Evolutionary conservation across 1,284 basidiomycete species (phyloP).

Genomic region (Fistulinella cinereoalba): DNA sequence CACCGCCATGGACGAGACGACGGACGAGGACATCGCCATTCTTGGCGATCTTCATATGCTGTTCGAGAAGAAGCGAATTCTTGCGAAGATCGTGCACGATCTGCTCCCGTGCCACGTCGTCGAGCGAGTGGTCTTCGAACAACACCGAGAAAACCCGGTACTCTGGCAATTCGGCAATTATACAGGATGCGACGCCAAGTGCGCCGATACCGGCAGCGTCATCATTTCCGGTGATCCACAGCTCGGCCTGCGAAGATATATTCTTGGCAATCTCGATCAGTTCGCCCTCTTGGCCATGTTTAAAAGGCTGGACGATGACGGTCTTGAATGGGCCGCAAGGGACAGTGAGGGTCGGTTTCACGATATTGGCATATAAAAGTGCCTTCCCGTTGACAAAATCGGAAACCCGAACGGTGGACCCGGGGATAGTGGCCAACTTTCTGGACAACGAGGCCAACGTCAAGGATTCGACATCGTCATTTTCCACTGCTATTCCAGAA

Average conservation of each 20-base stretch:
- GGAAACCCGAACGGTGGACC: conserved; percentile 10
- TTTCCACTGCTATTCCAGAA: no score
- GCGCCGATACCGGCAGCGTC: conserved; percentile 30
- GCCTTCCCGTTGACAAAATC: conserved; percentile 12
- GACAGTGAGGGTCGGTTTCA: conserved; percentile 10
- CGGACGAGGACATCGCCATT: conserved; percentile 23
- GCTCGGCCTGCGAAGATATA: conserved; percentile 24
- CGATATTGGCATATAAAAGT: conserved; percentile 16
- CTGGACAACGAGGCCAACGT: no score
- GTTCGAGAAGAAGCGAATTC: conserved; percentile 26
- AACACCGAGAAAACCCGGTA: conserved; percentile 28
- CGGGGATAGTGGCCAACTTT: conserved; percentile 11
- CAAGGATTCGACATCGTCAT: no score
- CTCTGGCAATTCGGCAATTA: conserved; percentile 30
- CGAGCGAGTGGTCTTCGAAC: conserved; percentile 30
- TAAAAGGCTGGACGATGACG: conserved; percentile 24
- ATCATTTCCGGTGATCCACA: conserved; percentile 31
- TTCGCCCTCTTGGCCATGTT: conserved; percentile 24
- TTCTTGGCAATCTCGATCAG: conserved; percentile 26
- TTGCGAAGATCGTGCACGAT: conserved; percentile 25
- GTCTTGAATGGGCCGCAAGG: conserved; percentile 23
- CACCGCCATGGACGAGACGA: conserved; percentile 22
- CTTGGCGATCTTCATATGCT: conserved; percentile 29
- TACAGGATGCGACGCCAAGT: conserved; percentile 29
- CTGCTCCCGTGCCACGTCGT: conserved; percentile 22